Percentiles rank a stretch among this genome's conserved stretches.
Conservation (phyloP, 192 early-diverging fungal genomes). For the Backusella australiensis region DNA sequence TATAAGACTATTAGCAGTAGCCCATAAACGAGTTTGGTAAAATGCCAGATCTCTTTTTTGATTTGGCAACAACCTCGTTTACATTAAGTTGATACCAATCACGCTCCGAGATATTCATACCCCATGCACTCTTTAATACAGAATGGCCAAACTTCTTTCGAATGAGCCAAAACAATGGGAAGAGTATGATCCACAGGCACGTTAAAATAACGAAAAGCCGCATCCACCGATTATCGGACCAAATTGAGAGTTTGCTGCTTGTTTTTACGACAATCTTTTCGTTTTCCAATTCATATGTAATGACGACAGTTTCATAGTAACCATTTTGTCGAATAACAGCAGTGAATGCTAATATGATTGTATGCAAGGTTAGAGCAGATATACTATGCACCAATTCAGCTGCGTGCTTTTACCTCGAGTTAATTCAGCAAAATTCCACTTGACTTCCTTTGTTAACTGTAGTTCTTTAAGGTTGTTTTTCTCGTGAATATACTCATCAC, state of each 20-base stretch:
- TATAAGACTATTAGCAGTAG: background rate
- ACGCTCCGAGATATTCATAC: conserved; percentile 28
- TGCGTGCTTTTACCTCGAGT: conserved; percentile 22
- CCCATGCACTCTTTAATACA: conserved; percentile 32
- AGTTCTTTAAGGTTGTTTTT: conserved; percentile 39
- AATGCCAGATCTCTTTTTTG: background rate
- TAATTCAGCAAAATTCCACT: conserved; percentile 43
- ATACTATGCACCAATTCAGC: background rate
- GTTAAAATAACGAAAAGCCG: conserved; percentile 35
- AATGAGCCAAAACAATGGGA: conserved; percentile 24
- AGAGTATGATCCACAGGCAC: conserved; percentile 47
- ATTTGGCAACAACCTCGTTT: background rate
- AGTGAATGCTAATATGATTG: conserved; percentile 12
- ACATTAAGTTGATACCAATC: conserved; percentile 26
- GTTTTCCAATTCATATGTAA: conserved; percentile 34
- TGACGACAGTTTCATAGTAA: conserved; percentile 32
- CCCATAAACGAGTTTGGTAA: background rate
- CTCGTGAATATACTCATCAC: conserved; percentile 36
- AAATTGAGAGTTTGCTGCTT: conserved; percentile 24
- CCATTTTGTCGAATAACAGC: conserved; percentile 36
- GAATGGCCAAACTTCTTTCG: conserved; percentile 28
- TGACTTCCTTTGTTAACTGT: conserved; percentile 38
- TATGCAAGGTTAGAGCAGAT: background rate
- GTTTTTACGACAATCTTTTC: conserved; percentile 34
- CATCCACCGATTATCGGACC: conserved; percentile 19